phyloP scores from a whole-genome alignment of 352 stramenopile species.

The Pythium plurisporium region DNA sequence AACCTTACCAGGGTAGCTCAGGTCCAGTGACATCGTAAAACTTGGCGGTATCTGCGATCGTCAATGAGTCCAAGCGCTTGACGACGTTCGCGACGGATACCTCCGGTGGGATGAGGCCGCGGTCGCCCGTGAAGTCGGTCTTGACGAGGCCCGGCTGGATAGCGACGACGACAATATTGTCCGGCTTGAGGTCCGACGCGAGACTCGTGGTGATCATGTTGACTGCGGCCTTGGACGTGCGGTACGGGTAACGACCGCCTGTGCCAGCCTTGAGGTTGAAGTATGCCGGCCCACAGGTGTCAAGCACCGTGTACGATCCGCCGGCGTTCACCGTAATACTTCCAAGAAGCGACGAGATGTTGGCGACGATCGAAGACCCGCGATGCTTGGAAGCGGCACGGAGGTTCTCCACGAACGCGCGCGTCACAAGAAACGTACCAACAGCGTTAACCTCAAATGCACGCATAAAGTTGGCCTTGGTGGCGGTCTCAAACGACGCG shows the following conservation, averaged over 20 bases:
- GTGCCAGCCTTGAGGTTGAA: background rate
- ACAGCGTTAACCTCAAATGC: conserved; percentile 63
- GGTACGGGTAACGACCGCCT: conserved; percentile 55
- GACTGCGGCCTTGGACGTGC: conserved; percentile 55
- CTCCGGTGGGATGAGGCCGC: conserved; percentile 3
- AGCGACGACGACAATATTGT: conserved; percentile 37
- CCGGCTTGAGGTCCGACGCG: conserved; percentile 32
- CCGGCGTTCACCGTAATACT: conserved; percentile 39
- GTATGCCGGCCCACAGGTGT: conserved; percentile 2
- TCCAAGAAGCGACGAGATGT: conserved; percentile 41
- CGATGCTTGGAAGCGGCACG: conserved; percentile 9
- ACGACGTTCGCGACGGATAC: conserved; percentile 4
- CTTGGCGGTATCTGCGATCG: conserved; percentile 2
- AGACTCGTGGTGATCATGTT: conserved; percentile 56
- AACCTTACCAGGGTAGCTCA: conserved; percentile 1
- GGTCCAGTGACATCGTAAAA: conserved; percentile 10
- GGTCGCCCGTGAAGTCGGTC: conserved; percentile 7
- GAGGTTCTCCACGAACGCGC: conserved; percentile 36
- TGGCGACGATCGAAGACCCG: conserved; percentile 26
- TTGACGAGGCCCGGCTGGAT: conserved; percentile 33
- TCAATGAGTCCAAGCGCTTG: conserved; percentile 1
- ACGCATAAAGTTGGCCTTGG: conserved; percentile 36
- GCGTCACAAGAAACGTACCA: conserved; percentile 51
- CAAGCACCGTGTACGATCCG: background rate
- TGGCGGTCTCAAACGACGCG: conserved; percentile 23